phyloP scores from a whole-genome alignment of 2,329 filamentous ascomycete species.

The Biscogniauxia marginata region DNA sequence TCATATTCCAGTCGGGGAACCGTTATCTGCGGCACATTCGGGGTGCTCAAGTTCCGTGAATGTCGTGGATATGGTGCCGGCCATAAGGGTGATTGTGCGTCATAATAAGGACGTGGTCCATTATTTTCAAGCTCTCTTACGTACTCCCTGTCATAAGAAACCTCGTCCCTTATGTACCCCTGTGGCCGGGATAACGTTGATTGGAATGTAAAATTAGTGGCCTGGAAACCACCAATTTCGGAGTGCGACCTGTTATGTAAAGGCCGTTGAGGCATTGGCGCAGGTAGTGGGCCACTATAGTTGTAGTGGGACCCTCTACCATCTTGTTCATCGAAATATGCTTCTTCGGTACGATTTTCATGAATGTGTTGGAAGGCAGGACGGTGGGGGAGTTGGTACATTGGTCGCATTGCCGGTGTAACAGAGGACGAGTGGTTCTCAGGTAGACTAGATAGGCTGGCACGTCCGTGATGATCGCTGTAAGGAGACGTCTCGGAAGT shows the following conservation, averaged over 20 bases:
- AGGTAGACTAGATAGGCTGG: constrained; percentile 6
- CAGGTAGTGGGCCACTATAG: constrained; percentile 21
- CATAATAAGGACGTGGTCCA: constrained; percentile 22
- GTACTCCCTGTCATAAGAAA: constrained; percentile 1
- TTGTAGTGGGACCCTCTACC: constrained; percentile 15
- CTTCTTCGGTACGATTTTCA: constrained; percentile 32
- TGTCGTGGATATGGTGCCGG: constrained; percentile 22
- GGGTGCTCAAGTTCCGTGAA: constrained; percentile 33
- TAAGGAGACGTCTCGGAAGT: constrained; percentile 22
- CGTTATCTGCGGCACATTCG: constrained; percentile 13
- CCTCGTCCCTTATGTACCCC: not conserved
- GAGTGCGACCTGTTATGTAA: constrained; percentile 33
- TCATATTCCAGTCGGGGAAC: constrained; percentile 12
- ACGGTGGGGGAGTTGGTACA: constrained; percentile 29
- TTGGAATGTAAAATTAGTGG: constrained; percentile 16
- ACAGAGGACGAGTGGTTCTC: constrained; percentile 7
- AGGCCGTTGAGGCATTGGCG: constrained; percentile 22
- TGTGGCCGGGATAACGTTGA: constrained; percentile 9
- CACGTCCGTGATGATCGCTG: constrained; percentile 17
- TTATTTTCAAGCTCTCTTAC: constrained; percentile 7
- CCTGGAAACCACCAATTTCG: constrained; percentile 22
- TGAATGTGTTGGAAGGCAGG: constrained; percentile 35
- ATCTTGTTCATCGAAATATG: constrained; percentile 22
- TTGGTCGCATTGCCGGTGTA: constrained; percentile 18
- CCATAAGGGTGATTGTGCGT: no score